Evolutionary conservation across 495 filamentous ascomycete genomes (phyloP).

Genomic region (Tetracladium setigerum): DNA sequence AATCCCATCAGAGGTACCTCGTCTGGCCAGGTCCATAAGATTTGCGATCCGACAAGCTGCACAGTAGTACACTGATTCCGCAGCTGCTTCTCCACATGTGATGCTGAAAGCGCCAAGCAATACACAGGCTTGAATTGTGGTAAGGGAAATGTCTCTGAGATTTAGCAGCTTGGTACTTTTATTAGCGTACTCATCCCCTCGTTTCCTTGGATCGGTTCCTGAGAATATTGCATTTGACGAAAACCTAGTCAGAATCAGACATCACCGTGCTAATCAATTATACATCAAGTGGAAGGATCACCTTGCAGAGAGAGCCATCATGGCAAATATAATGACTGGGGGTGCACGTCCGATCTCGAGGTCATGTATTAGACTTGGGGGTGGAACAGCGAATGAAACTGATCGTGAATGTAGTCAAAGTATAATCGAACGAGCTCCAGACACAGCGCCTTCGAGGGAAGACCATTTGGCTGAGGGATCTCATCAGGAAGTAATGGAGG

Average conservation of each 20-base stretch:
- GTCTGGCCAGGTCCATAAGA: slow-evolving; percentile 15
- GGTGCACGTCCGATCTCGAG: slow-evolving; percentile 16
- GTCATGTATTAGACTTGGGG: slow-evolving; percentile 24
- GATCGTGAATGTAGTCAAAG: slow-evolving; percentile 33
- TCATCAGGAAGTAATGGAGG: too few species aligned
- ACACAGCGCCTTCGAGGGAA: slow-evolving; percentile 12
- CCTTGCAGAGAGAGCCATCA: slow-evolving; percentile 26
- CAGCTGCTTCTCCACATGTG: slow-evolving; percentile 9
- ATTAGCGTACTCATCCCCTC: slow-evolving; percentile 17
- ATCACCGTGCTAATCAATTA: not conserved
- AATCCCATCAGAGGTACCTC: slow-evolving; percentile 6
- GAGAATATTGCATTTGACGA: slow-evolving; percentile 20
- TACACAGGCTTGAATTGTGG: slow-evolving; percentile 31
- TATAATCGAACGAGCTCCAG: slow-evolving; percentile 29
- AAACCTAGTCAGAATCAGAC: slow-evolving; percentile 10
- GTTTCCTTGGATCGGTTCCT: slow-evolving; percentile 17
- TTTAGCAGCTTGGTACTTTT: slow-evolving; percentile 21
- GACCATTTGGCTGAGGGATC: not conserved
- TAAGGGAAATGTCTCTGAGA: slow-evolving; percentile 25
- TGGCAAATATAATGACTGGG: slow-evolving; percentile 22
- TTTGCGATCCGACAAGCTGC: slow-evolving; percentile 23
- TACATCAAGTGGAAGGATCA: not conserved
- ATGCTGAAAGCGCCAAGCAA: slow-evolving; percentile 27
- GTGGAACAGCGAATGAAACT: slow-evolving; percentile 34
- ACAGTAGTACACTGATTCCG: slow-evolving; percentile 22